Base-by-base conservation (phyloP, 805 yeast species). In the Yamadazyma ubonensis region DNA sequence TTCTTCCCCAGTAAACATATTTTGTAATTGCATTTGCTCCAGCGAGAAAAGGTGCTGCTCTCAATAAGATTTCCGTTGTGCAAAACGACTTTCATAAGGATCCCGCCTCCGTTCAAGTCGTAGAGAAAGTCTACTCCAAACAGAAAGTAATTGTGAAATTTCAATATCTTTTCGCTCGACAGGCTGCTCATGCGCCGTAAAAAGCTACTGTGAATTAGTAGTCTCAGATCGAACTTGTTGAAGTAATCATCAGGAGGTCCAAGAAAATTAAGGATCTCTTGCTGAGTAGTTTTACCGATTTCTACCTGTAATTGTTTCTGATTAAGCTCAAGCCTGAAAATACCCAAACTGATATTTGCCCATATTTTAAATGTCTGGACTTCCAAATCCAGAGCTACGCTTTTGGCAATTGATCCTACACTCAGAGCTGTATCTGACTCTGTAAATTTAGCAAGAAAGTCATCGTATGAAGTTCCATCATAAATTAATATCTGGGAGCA, bases 161-260 rank as follows among this genome's bases (percentile, higher is more conserved):
- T 66, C 43, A 53, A 54, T 32, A 43, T 48, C 31, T 27, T 19
- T 9, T 20, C 21, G 27, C 19, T 5, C 14, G 50, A 32, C 30
- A 27, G 30, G 5, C 44, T 10, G 12, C 40, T 33, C 7, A 5
- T 12, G 17, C 31, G 38, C 23, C 43, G 45, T 3, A 42, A 25
- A 12, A 55, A 46, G 23, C 61, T 67, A 26, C 60, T 62, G 53
- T 66, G 77, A 25, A 68, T 75, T 43, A 57, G 53, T 11, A 67
- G 54, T 44, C 77, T 56, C 2, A 69, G 63, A 44, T 72, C 78
- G 36, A 65, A 63, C 45, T 73, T 73, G 43, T 64, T 58, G 44
- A 77, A 67, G 3, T 62, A 64, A 33, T 74, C 81, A 33, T 76
- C 76, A 0, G 86, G 84, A 2, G 81, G 78, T 0, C 85, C 85